These are phyloP conservation scores for Mycena capillaripes DNA, from an alignment of 768 basidiomycete genomes.

Conservation along the genomic window DNA sequence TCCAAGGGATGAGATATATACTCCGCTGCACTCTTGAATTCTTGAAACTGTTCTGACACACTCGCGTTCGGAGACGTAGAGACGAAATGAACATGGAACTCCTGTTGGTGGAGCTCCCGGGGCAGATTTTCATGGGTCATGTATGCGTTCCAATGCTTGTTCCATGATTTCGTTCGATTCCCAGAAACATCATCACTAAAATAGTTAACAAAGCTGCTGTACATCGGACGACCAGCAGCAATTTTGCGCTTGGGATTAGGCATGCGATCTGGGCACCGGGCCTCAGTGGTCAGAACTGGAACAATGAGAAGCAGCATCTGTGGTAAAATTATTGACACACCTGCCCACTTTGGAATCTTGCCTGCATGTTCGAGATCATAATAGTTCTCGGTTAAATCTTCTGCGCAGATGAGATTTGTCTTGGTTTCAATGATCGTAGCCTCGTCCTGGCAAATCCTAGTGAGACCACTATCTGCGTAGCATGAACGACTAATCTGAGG, in stretches of 20 bases:
- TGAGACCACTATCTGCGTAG: not conserved
- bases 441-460: not conserved
- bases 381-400: not conserved
- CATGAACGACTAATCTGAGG: not conserved
- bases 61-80: not conserved
- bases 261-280: not conserved
- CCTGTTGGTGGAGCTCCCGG: not conserved
- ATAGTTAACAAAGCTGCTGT: not conserved
- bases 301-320: too few relatives aligned
- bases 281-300: not conserved
- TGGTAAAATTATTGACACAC: not conserved
- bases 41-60: not conserved
- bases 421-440: not conserved
- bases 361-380: not conserved
- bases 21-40: not conserved
- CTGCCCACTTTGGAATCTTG: not conserved
- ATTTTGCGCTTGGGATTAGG: not conserved
- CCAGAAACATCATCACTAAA: not conserved
- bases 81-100: not conserved
- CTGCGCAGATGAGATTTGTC: not conserved
- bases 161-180: not conserved
- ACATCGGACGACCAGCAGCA: not conserved
- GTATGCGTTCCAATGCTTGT: slow-evolving; percentile 1
- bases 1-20: not conserved
- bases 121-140: not conserved